phyloP scores from a whole-genome alignment of 805 yeast genomes.

The Yamadazyma laniorum region DNA sequence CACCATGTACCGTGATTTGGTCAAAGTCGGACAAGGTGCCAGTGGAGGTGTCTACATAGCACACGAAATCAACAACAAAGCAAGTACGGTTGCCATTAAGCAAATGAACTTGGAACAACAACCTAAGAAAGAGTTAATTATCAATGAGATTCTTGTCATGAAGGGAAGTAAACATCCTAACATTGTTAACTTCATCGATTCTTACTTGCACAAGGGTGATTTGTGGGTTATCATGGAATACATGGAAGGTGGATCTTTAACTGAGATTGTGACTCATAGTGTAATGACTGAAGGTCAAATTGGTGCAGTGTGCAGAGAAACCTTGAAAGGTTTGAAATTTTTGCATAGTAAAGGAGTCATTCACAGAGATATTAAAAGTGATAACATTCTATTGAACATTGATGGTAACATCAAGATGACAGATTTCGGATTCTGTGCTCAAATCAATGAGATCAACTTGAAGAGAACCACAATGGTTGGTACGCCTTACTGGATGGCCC shows the following conservation, averaged over 20 bases:
- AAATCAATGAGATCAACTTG: slow-evolving; percentile 52
- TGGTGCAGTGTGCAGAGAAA: slow-evolving; percentile 91
- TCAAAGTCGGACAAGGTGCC: slow-evolving; percentile 97
- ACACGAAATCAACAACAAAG: slow-evolving; percentile 48
- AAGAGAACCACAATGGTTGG: slow-evolving; percentile 99
- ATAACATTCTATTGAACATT: slow-evolving; percentile 79
- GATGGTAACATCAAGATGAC: slow-evolving; percentile 91
- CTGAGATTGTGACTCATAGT: slow-evolving; percentile 90
- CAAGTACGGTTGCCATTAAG: slow-evolving; percentile 80
- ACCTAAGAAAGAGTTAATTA: slow-evolving; percentile 92
- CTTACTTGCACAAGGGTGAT: slow-evolving; percentile 72
- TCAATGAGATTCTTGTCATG: slow-evolving; percentile 95
- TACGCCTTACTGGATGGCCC: slow-evolving; percentile 99
- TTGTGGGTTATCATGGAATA: slow-evolving; percentile 99
- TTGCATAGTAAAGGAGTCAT: slow-evolving; percentile 90
- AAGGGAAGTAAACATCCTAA: slow-evolving; percentile 85
- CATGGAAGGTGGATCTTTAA: slow-evolving; percentile 97
- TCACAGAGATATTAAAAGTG: slow-evolving; percentile 95
- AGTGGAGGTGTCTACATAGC: slow-evolving; percentile 97
- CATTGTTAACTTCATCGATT: slow-evolving; percentile 90
- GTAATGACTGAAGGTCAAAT: slow-evolving; percentile 92
- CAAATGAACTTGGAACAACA: slow-evolving; percentile 95
- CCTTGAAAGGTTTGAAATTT: slow-evolving; percentile 80
- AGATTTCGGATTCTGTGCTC: slow-evolving; percentile 97
- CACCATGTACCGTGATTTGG: slow-evolving; percentile 59